Conservation (phyloP, 2,329 filamentous ascomycete genomes). For the Fusarium acutatum region DNA sequence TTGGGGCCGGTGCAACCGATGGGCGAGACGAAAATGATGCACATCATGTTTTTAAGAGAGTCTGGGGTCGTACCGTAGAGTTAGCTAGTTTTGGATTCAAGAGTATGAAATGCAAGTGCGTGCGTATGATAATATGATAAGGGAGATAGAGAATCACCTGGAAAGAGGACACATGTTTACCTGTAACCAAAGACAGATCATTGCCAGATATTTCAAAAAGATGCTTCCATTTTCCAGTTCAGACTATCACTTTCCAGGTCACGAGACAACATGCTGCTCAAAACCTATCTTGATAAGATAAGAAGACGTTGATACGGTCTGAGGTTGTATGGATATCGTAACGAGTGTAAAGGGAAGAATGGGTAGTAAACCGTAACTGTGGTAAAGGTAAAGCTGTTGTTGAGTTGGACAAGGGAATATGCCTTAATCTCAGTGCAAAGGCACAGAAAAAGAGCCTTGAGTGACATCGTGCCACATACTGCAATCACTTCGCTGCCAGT, state of each 20-base stretch:
- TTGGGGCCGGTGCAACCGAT: neutral
- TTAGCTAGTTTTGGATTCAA: neutral
- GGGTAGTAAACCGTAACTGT: neutral
- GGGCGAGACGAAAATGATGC: neutral
- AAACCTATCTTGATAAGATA: neutral
- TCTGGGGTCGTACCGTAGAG: neutral
- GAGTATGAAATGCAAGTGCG: neutral
- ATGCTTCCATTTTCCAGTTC: neutral
- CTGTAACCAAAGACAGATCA: neutral
- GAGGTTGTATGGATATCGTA: no score
- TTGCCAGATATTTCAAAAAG: neutral
- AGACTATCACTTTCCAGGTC: neutral
- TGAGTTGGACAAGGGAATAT: no score
- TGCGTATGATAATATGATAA: neutral
- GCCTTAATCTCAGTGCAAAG: fast-evolving
- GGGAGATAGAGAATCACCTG: neutral
- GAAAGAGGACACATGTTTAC: neutral
- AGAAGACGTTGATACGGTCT: neutral
- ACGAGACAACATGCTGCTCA: fast-evolving
- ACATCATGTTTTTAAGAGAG: neutral
- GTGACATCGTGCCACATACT: neutral
- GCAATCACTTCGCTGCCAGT: no score
- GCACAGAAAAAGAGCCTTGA: fast-evolving
- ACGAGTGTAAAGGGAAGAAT: neutral
- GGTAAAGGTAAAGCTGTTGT: neutral